These are phyloP conservation scores for Oxyria digyna DNA, from an alignment of 148 eudicot genomes.

Conservation along the genomic window DNA sequence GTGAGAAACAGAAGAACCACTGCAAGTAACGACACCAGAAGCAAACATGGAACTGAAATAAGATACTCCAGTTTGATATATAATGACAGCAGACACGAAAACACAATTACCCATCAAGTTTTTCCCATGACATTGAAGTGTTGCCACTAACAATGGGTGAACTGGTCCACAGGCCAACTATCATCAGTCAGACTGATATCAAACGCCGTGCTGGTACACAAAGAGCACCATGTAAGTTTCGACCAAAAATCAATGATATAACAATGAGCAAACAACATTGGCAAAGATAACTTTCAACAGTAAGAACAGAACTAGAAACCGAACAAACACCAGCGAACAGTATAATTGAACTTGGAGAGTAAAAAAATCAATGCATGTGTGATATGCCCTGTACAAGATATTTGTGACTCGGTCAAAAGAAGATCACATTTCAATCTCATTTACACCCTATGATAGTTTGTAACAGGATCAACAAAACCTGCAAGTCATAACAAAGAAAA, in stretches of 20 bases:
- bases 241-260: background rate
- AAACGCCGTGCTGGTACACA: constrained; percentile 2
- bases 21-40: background rate
- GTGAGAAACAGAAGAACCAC: constrained; percentile 8
- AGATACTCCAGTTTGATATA: background rate
- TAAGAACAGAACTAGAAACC: background rate
- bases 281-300: background rate
- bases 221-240: background rate
- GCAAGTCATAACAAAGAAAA: background rate
- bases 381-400: background rate
- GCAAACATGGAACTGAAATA: background rate
- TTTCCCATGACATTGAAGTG: constrained; percentile 11
- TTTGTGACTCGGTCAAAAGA: background rate
- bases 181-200: constrained; percentile 9
- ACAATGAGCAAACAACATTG: background rate
- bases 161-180: constrained; percentile 8
- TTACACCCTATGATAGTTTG: background rate
- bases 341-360: background rate
- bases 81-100: background rate
- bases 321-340: background rate
- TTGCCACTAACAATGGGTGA: constrained; percentile 7
- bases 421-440: background rate
- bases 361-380: background rate
- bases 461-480: background rate
- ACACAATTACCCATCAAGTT: background rate